These are phyloP conservation scores for Teratosphaeria gauchensis DNA, from an alignment of 2,329 filamentous ascomycete genomes.

Conservation along the genomic window DNA sequence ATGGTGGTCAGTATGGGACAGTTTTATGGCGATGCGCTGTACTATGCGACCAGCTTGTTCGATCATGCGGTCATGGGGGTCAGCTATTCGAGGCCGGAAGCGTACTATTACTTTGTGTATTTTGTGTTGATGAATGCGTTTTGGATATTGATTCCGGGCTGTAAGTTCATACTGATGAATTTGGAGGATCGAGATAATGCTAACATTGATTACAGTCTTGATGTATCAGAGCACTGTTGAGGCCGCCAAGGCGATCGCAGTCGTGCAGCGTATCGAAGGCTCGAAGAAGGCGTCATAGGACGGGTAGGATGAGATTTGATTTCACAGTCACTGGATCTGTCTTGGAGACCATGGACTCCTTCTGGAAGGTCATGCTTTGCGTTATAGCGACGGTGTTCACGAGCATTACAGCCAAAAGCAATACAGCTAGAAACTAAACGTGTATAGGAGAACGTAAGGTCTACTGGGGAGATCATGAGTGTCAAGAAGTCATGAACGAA, in stretches of 20 bases:
- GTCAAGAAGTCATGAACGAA: background rate
- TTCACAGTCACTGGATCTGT: background rate
- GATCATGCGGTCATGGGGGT: constrained; percentile 47
- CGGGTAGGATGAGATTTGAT: background rate
- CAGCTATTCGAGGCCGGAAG: constrained; percentile 51
- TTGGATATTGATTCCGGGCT: constrained; percentile 53
- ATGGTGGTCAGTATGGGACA: constrained; percentile 53
- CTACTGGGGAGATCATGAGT: background rate
- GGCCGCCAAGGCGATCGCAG: constrained; percentile 15
- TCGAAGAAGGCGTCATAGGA: constrained; percentile 15
- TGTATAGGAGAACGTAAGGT: background rate
- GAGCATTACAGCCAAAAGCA: background rate
- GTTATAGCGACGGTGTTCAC: constrained; percentile 3
- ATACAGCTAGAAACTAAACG: background rate
- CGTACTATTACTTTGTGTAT: constrained; percentile 57
- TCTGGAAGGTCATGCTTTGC: background rate
- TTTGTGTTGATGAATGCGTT: constrained; percentile 58
- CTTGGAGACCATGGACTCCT: background rate
- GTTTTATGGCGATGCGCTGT: constrained; percentile 54
- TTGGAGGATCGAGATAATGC: background rate
- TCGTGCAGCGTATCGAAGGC: constrained; percentile 10
- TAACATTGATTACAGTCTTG: constrained; percentile 14
- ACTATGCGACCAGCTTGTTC: constrained; percentile 55
- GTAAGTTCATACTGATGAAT: constrained; percentile 31
- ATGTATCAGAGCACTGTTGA: constrained; percentile 18